Evolutionary conservation across 1,284 basidiomycete genomes (phyloP).

Genomic region (Paramarasmius palmivorus): DNA sequence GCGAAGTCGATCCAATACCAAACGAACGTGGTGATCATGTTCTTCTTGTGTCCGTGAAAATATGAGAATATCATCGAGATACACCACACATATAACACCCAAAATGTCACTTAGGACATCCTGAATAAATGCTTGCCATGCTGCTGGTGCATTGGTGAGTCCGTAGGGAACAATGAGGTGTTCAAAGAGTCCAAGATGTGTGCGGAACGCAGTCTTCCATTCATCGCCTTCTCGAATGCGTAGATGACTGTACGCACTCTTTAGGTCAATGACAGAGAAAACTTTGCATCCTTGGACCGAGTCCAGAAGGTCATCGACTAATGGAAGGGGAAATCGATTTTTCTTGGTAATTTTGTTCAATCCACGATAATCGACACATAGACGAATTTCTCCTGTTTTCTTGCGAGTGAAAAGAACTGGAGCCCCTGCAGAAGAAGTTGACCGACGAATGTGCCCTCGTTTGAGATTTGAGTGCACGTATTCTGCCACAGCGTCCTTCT

Average conservation of each 20-base stretch:
- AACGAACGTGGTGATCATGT: slow-evolving; percentile 19
- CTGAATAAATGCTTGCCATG: slow-evolving; percentile 36
- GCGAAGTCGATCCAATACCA: slow-evolving; percentile 34
- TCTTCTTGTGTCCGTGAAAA: slow-evolving; percentile 18
- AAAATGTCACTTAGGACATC: slow-evolving; percentile 35
- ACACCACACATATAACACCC: slow-evolving; percentile 32
- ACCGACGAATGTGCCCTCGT: slow-evolving; percentile 34
- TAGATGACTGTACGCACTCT: too few species aligned
- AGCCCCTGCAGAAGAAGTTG: slow-evolving; percentile 34
- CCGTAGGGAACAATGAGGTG: slow-evolving; percentile 37
- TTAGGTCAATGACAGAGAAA: too few species aligned
- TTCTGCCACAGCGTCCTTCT: slow-evolving; percentile 33
- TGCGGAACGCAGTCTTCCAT: slow-evolving; percentile 11
- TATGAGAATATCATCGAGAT: slow-evolving; percentile 34
- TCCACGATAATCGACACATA: slow-evolving; percentile 42
- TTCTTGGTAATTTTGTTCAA: slow-evolving; percentile 41
- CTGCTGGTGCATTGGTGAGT: slow-evolving; percentile 26
- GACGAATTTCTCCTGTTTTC: slow-evolving; percentile 37
- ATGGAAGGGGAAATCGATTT: slow-evolving; percentile 39
- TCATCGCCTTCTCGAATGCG: too few species aligned
- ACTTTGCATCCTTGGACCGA: slow-evolving; percentile 6
- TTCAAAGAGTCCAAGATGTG: slow-evolving; percentile 35
- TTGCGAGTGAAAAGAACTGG: slow-evolving; percentile 49
- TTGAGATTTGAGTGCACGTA: slow-evolving; percentile 38
- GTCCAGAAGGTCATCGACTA: slow-evolving; percentile 36